Conservation (phyloP, 2,329 filamentous ascomycete species). For the Alternaria arborescens region DNA sequence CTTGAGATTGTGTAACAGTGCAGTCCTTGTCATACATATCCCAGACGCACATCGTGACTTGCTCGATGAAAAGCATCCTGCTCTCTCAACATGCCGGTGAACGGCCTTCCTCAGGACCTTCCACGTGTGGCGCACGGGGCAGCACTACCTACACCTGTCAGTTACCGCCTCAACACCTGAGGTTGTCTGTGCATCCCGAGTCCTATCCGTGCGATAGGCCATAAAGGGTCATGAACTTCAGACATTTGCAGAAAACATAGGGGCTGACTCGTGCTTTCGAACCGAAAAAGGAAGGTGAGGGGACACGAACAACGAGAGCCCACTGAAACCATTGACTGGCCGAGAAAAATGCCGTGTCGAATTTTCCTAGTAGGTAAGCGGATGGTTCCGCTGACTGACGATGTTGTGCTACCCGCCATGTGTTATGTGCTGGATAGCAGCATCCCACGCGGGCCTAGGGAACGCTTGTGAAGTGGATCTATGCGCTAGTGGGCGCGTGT, state of each 20-base stretch:
- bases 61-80: slow-evolving; percentile 6
- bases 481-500: background rate
- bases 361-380: background rate
- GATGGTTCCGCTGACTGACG: slow-evolving; percentile 2
- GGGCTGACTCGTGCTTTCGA: slow-evolving; percentile 4
- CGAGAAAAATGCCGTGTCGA: slow-evolving; percentile 9
- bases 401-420: slow-evolving; percentile 8
- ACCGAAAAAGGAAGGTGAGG: background rate
- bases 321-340: background rate
- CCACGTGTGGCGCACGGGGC: slow-evolving; percentile 7
- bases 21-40: slow-evolving; percentile 2
- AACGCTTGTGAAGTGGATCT: slow-evolving; percentile 3
- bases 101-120: slow-evolving; percentile 2
- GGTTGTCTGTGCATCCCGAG: background rate
- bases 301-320: background rate
- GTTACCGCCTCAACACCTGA: background rate
- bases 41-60: slow-evolving; percentile 9
- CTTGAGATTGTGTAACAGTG: background rate
- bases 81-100: slow-evolving; percentile 5
- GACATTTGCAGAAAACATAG: slow-evolving; percentile 1
- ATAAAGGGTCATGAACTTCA: slow-evolving; percentile 1
- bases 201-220: background rate
- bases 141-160: background rate
- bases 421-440: background rate
- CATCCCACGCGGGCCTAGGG: slow-evolving; percentile 7